Percentiles rank a stretch among this genome's conserved stretches.
Evolutionary conservation across 2,329 filamentous ascomycete genomes (phyloP).

Genomic region (Microdochium paspali): DNA sequence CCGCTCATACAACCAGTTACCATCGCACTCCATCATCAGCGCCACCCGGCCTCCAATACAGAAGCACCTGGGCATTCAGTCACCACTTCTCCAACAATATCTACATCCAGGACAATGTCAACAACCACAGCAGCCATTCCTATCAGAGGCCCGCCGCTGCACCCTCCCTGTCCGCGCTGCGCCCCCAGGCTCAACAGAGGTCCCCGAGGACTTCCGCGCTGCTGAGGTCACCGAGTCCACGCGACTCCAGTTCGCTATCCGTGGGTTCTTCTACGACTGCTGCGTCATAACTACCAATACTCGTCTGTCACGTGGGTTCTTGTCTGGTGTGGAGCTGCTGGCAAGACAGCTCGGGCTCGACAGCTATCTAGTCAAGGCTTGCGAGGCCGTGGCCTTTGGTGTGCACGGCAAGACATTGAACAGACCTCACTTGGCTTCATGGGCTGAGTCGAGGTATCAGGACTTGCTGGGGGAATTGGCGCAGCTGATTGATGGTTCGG

Average conservation of each 20-base stretch:
- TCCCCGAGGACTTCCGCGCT: constrained; percentile 9
- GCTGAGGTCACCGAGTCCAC: constrained; percentile 6
- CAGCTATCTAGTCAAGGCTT: constrained; percentile 11
- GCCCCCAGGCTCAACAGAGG: background rate
- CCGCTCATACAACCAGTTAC: background rate
- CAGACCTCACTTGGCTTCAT: constrained; percentile 6
- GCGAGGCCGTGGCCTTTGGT: constrained; percentile 9
- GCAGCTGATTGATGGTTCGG: constrained; percentile 5
- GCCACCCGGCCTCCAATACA: background rate
- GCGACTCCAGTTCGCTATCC: constrained; percentile 6
- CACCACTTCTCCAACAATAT: background rate
- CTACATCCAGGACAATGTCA: background rate
- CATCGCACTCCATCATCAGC: background rate
- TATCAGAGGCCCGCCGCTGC: background rate
- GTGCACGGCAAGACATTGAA: constrained; percentile 8
- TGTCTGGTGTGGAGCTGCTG: constrained; percentile 9
- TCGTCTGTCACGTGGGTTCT: constrained; percentile 9
- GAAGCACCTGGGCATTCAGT: background rate
- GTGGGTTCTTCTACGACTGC: constrained; percentile 14
- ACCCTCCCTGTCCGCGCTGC: background rate
- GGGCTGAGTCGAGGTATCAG: constrained; percentile 8
- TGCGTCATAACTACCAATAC: constrained; percentile 8
- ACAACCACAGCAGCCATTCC: background rate
- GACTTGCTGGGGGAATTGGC: constrained; percentile 8
- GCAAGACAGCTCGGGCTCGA: constrained; percentile 5